Conservation (phyloP, 192 early-diverging fungal species). For the Radiomyces spectabilis region DNA sequence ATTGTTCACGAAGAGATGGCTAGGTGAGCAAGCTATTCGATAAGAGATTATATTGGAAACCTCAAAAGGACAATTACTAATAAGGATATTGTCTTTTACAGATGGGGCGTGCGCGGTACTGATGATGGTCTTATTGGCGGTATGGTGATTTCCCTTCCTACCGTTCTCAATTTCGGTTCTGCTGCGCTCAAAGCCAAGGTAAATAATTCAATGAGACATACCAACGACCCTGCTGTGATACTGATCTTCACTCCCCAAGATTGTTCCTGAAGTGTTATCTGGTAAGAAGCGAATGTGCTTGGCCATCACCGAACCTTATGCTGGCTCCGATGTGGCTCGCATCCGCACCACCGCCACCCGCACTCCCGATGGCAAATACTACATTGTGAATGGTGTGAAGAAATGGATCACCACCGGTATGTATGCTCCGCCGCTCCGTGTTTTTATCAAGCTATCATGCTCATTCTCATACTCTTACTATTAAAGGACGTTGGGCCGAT, state of each 20-base stretch:
- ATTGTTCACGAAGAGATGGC: constrained; percentile 37
- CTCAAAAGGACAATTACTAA: no score
- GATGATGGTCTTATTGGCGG: constrained; percentile 69
- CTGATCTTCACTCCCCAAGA: no score
- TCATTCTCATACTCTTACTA: no score
- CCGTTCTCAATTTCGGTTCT: constrained; percentile 62
- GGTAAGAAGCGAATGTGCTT: constrained; percentile 78
- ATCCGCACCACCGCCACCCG: constrained; percentile 58
- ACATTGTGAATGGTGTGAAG: constrained; percentile 81
- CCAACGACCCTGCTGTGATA: no score
- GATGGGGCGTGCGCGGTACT: no score
- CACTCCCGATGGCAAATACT: constrained; percentile 63
- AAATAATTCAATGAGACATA: no score
- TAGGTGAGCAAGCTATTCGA: no score
- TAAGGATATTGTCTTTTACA: no score
- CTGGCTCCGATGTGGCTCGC: constrained; percentile 69
- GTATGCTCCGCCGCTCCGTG: no score
- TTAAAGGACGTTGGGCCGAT: constrained; percentile 8
- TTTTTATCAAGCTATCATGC: no score
- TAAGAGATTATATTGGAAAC: no score
- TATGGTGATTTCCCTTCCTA: constrained; percentile 68
- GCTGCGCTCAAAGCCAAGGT: not conserved
- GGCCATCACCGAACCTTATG: constrained; percentile 74
- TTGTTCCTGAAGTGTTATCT: constrained; percentile 54
- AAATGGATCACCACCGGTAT: no score